phyloP scores from a whole-genome alignment of 345 rosid genomes.

The Zanthoxylum bungeanum region DNA sequence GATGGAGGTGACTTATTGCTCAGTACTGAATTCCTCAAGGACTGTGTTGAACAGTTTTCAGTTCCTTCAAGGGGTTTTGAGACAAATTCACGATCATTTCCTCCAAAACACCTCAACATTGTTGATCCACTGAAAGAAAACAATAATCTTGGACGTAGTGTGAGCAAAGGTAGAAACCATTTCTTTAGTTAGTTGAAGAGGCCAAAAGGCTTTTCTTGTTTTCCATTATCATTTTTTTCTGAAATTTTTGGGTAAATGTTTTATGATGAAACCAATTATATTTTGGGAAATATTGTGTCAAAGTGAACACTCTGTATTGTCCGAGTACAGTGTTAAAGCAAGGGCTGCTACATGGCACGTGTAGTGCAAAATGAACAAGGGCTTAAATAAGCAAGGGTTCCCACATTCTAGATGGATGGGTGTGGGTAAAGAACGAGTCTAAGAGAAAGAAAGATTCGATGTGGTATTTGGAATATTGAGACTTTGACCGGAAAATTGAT shows the following conservation, averaged over 20 bases:
- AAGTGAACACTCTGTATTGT: too few species aligned
- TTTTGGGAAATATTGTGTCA: background rate
- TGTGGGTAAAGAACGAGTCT: too few species aligned
- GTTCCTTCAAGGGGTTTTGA: conserved; percentile 63
- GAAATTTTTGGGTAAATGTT: background rate
- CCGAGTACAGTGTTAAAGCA: too few species aligned
- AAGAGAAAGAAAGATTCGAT: too few species aligned
- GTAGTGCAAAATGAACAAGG: too few species aligned
- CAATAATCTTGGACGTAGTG: conserved; percentile 97
- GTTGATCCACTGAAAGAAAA: conserved; percentile 78
- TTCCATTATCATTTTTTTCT: background rate
- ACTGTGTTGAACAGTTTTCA: conserved; percentile 51
- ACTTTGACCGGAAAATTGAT: too few species aligned
- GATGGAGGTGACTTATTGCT: conserved; percentile 59
- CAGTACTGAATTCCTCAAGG: conserved; percentile 58
- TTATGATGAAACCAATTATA: background rate
- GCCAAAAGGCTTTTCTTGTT: background rate
- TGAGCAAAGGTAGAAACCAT: conserved; percentile 68
- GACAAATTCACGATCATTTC: conserved; percentile 51
- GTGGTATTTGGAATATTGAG: too few species aligned
- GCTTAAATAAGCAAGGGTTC: too few species aligned
- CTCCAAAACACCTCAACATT: conserved; percentile 73
- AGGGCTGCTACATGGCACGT: too few species aligned
- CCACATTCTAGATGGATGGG: too few species aligned
- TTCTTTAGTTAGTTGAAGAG: background rate